phyloP scores from a whole-genome alignment of 495 filamentous ascomycete genomes.

The Aspergillus funiculosus region DNA sequence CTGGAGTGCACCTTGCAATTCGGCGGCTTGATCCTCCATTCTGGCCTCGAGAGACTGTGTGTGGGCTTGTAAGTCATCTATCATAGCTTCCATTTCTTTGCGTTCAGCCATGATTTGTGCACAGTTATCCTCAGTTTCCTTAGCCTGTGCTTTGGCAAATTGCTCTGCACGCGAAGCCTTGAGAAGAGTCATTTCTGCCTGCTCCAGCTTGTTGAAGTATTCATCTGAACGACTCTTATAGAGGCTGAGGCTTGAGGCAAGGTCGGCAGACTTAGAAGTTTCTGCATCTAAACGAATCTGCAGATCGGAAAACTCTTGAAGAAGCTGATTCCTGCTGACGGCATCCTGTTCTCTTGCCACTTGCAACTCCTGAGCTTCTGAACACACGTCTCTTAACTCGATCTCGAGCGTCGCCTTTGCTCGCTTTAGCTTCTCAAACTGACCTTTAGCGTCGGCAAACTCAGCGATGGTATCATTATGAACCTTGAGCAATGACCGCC shows the following conservation, averaged over 20 bases:
- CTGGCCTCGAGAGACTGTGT: constrained; percentile 85
- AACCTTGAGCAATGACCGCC: constrained; percentile 70
- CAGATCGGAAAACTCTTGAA: constrained; percentile 89
- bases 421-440: constrained; percentile 81
- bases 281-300: constrained; percentile 92
- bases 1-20: constrained; percentile 79
- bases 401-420: constrained; percentile 72
- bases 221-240: constrained; percentile 95
- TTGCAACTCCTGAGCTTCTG: constrained; percentile 76
- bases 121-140: constrained; percentile 86
- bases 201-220: constrained; percentile 96
- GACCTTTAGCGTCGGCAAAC: constrained; percentile 74
- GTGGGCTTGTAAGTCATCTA: constrained; percentile 87
- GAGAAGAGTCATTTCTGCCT: constrained; percentile 90
- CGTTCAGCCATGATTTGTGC: constrained; percentile 88
- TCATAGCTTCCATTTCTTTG: constrained; percentile 77
- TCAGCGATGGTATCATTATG: constrained; percentile 84
- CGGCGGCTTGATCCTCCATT: constrained; percentile 86
- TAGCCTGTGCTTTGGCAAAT: constrained; percentile 82
- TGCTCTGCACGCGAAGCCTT: constrained; percentile 90
- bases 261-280: constrained; percentile 75
- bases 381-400: constrained; percentile 79
- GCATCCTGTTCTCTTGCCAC: constrained; percentile 76
- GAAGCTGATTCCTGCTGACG: constrained; percentile 73
- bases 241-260: constrained; percentile 73